phyloP scores from a whole-genome alignment of 2,329 filamentous ascomycete genomes.

The Ramichloridium luteum region DNA sequence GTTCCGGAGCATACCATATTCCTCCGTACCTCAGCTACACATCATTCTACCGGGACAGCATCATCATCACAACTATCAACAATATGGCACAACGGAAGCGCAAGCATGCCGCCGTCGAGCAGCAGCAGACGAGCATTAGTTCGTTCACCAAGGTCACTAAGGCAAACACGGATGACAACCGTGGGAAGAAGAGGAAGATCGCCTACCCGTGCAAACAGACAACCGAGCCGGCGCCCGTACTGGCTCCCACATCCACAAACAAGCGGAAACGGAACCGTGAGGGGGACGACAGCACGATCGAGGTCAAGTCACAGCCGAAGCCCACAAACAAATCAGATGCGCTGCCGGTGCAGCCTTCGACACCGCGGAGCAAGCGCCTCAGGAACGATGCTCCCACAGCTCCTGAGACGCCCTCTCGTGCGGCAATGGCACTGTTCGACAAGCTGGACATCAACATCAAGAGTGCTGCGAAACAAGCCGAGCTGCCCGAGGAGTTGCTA shows the following conservation, averaged over 20 bases:
- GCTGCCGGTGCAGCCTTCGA: conserved; percentile 12
- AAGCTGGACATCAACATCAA: conserved; percentile 20
- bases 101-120: conserved; percentile 15
- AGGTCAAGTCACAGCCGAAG: too few relatives aligned
- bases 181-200: conserved; percentile 15
- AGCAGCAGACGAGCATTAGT: conserved; percentile 13
- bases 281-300: too few relatives aligned
- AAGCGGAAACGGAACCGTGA: conserved; percentile 5
- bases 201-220: conserved; percentile 10
- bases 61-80: background rate
- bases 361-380: conserved; percentile 23
- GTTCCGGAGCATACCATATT: too few relatives aligned
- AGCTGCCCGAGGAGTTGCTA: conserved; percentile 29
- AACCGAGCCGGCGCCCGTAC: conserved; percentile 9
- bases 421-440: conserved; percentile 24
- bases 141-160: conserved; percentile 15
- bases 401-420: conserved; percentile 26
- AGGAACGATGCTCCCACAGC: conserved; percentile 20
- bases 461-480: conserved; percentile 11
- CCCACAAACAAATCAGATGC: conserved; percentile 3
- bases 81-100: conserved; percentile 20
- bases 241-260: conserved; percentile 1
- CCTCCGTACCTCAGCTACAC: too few relatives aligned
- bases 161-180: conserved; percentile 4
- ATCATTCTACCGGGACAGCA: too few relatives aligned